A percentile compares a stretch with the other conserved stretches of the same genome.
Evolutionary conservation across 176 grass and related monocot species (phyloP).

Genomic region (Rhipidocladum racemiflorum): DNA sequence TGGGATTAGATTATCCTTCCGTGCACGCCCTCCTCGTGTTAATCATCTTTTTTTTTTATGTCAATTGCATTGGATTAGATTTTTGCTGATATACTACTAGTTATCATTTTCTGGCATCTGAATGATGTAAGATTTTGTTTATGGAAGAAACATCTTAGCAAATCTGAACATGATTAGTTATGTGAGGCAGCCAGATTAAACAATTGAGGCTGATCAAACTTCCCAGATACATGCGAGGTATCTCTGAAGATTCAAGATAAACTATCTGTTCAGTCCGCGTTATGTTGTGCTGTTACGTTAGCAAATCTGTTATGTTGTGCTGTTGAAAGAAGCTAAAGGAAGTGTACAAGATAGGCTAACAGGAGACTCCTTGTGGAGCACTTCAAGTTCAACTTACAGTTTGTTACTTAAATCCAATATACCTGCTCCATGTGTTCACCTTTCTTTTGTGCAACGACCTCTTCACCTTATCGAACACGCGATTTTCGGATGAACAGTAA

Average conservation of each 20-base stretch:
- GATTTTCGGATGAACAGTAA: no score
- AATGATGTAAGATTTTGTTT: background rate
- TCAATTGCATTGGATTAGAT: background rate
- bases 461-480: no score
- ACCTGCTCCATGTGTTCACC: background rate
- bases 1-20: constrained; percentile 1
- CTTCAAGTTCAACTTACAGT: background rate
- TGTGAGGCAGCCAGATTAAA: background rate
- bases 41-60: no score
- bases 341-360: constrained; percentile 22
- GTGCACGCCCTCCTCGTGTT: background rate
- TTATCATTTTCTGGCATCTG: background rate
- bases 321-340: constrained; percentile 30
- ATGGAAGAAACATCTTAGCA: background rate
- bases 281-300: background rate
- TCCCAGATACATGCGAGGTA: background rate
- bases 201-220: background rate
- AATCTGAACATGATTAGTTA: background rate
- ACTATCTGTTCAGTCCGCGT: constrained; percentile 5
- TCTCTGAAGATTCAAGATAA: background rate
- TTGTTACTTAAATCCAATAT: background rate
- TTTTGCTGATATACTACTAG: background rate
- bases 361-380: background rate
- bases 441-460: constrained; percentile 21
- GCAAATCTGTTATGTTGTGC: background rate